Base-by-base conservation (phyloP, 1,139 yeast species). In the Diutina sp. region DNA sequence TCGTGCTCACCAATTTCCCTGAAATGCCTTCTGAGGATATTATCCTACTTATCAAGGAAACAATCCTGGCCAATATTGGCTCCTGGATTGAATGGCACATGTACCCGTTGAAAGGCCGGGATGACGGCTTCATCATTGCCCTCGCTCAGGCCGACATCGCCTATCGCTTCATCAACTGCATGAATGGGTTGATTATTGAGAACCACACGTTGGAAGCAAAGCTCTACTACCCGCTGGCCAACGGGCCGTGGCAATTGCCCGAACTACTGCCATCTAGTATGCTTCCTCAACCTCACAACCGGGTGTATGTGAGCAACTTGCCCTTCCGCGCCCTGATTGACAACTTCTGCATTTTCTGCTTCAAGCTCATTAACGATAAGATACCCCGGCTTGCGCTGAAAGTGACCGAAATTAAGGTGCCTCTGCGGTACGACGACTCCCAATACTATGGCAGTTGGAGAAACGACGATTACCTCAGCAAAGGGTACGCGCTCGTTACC, bases 401-500 rank as follows among this genome's bases (percentile, higher is more conserved):
- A n/a, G 77, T 82, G 21, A 60, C 69, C 28, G 68, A 84, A 30
- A 85, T 84, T 6, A 87, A 83, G 60, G 79, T 84, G 21, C 85
- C 86, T 25, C 71, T 72, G 63, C 44, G 46, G 16, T 8, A n/a
- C 14, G 45, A 21, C 16, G n/a, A 12, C 14, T 9, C 14, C 1
- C n/a, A 12, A 35, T 35, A 5, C n/a, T 35, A 2, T 35, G n/a
- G n/a, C 3, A 6, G 4, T 5, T 38, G 16, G 18, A 25, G 47
- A 30, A 46, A 16, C 12, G 32, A n/a, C 46, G 3, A 12, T 28
- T 52, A 54, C 51, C 11, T 7, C 21, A 8, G 45, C 18, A 76
- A 83, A 62, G 90, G 91, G 4, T 84, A 81, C 69, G 90, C 89
- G 1, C 79, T 85, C 45, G 87, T 84, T 0, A 74, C 80, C 9